These are phyloP conservation scores for Phalaenopsis equestris DNA, from an alignment of 106 monocot species.

Conservation along the genomic window DNA sequence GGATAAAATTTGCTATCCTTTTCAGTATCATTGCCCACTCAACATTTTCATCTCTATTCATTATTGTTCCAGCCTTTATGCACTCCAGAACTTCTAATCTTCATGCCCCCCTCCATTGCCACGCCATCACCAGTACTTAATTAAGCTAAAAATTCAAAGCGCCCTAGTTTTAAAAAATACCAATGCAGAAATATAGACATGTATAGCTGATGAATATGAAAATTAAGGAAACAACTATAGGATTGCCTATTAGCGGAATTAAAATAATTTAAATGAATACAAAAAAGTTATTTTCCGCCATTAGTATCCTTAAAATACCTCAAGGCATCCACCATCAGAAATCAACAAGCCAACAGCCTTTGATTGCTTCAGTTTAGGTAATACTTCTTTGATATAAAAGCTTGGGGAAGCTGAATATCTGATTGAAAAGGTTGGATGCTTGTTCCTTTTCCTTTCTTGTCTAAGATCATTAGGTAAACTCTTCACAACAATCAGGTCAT, in stretches of 20 bases:
- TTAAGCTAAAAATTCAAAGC: too few species aligned
- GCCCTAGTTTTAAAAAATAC: too few species aligned
- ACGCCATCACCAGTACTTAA: too few species aligned
- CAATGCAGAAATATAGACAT: too few species aligned
- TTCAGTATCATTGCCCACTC: too few species aligned
- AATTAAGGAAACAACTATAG: too few species aligned
- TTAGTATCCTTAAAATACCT: constrained; percentile 34
- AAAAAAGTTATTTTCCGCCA: not conserved
- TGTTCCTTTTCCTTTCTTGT: constrained; percentile 66
- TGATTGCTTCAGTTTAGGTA: constrained; percentile 68
- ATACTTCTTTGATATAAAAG: constrained; percentile 58
- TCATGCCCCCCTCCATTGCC: too few species aligned
- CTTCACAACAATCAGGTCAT: constrained; percentile 70
- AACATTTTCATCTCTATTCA: too few species aligned
- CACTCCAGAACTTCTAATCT: too few species aligned
- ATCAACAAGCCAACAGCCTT: constrained; percentile 73
- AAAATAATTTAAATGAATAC: not conserved
- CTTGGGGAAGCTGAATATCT: constrained; percentile 30
- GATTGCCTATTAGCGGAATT: not conserved
- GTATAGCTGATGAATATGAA: too few species aligned
- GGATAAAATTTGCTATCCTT: too few species aligned
- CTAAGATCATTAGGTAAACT: constrained; percentile 59
- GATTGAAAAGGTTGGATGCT: constrained; percentile 62
- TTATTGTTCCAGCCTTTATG: too few species aligned
- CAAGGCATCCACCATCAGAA: constrained; percentile 70